These are phyloP conservation scores for Porpolomopsis calyptriformis DNA, from an alignment of 768 basidiomycete species.

Conservation along the genomic window DNA sequence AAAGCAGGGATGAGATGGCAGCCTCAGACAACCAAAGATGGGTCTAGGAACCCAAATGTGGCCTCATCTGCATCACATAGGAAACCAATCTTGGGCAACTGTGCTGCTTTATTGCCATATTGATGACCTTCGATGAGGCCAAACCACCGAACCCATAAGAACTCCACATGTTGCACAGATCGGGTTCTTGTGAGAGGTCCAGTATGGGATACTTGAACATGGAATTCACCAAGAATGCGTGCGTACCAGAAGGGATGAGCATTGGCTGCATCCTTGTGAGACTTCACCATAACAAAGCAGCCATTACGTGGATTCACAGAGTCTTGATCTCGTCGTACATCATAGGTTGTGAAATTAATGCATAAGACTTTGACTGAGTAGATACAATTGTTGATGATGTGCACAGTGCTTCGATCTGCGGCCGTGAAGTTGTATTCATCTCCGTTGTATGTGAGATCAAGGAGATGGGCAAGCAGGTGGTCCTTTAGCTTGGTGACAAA, in stretches of 20 bases:
- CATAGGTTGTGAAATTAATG: conserved; percentile 33
- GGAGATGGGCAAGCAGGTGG: conserved; percentile 20
- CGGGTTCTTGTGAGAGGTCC: conserved; percentile 8
- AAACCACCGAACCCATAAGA: conserved; percentile 10
- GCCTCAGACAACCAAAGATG: conserved; percentile 26
- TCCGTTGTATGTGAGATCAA: conserved; percentile 8
- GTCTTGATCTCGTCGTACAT: conserved; percentile 28
- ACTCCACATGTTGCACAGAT: conserved; percentile 12
- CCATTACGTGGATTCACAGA: conserved; percentile 24
- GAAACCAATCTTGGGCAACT: conserved; percentile 18
- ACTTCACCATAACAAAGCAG: conserved; percentile 25
- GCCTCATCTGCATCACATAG: conserved; percentile 16
- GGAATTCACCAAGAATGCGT: conserved; percentile 7
- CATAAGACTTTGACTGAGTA: conserved; percentile 23
- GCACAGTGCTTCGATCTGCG: conserved; percentile 9
- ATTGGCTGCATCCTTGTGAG: conserved; percentile 13
- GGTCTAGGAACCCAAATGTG: conserved; percentile 40
- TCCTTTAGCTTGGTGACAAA: conserved; percentile 20
- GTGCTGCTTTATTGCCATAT: neutral
- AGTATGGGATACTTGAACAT: conserved; percentile 5
- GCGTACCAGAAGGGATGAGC: conserved; percentile 18
- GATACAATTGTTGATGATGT: conserved; percentile 16
- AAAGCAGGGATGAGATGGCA: conserved; percentile 36
- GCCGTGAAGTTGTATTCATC: conserved; percentile 12
- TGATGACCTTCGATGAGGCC: neutral